A percentile compares a stretch with the other conserved stretches of the same genome.
Conservation (phyloP, 345 rosid genomes). For the Arabidopsis thaliana region TAIR10.1 NC_003076.8:915001-915500, state of each 20-base stretch:
- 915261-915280: too few species aligned
- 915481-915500: slow-evolving; percentile 27
- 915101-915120: background rate
- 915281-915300: background rate
- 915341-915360: slow-evolving; percentile 5
- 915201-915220: background rate
- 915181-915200: background rate
- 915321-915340: background rate
- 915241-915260: background rate
- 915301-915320: background rate
- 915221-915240: background rate
- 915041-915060: background rate
- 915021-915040: background rate
- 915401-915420: slow-evolving; percentile 23
- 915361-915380: background rate
- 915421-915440: slow-evolving; percentile 38
- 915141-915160: background rate
- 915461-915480: slow-evolving; percentile 25
- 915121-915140: background rate
- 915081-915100: background rate
- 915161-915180: background rate
- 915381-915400: slow-evolving; percentile 13
- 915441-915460: slow-evolving; percentile 16
- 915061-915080: background rate
- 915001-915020: background rate